Percentiles rank a stretch among this genome's conserved stretches.
Evolutionary conservation across 164 flowering plant species (phyloP).

Genomic region (Euptelea pleiosperma): DNA sequence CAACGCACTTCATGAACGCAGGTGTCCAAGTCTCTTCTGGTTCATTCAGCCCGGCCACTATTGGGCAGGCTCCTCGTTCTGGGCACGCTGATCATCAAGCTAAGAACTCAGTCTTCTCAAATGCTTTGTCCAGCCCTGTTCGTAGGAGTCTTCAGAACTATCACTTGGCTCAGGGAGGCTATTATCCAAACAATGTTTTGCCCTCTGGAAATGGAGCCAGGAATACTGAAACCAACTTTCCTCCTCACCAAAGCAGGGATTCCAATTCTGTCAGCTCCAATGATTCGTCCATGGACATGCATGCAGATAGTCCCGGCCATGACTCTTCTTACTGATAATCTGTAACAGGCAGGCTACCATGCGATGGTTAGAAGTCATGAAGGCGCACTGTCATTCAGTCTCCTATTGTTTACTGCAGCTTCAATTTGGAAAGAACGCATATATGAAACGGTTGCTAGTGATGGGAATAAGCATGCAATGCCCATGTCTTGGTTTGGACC

Average conservation of each 20-base stretch:
- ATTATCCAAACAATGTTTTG: constrained; percentile 26
- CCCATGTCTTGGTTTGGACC: constrained; percentile 15
- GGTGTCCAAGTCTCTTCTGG: constrained; percentile 45
- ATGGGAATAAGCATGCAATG: constrained; percentile 9
- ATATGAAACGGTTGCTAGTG: background rate
- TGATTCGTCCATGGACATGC: constrained; percentile 82
- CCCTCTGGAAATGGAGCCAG: constrained; percentile 32
- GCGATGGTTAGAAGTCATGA: background rate
- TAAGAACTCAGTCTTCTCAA: constrained; percentile 63
- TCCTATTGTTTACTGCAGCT: background rate
- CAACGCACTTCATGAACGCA: constrained; percentile 24
- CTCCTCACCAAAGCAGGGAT: constrained; percentile 44
- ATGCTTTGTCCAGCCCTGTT: constrained; percentile 70
- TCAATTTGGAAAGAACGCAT: constrained; percentile 6
- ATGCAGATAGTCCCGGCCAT: constrained; percentile 53
- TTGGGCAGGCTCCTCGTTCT: constrained; percentile 42
- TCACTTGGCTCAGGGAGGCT: constrained; percentile 47
- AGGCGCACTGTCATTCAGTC: background rate
- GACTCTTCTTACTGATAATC: constrained; percentile 33
- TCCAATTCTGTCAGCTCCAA: constrained; percentile 41
- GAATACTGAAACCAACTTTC: constrained; percentile 30
- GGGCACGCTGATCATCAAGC: constrained; percentile 48
- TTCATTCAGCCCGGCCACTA: constrained; percentile 30
- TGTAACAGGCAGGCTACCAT: constrained; percentile 9
- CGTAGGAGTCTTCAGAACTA: constrained; percentile 63